phyloP scores from a whole-genome alignment of 495 filamentous ascomycete genomes.

The Penicillium taxi region DNA sequence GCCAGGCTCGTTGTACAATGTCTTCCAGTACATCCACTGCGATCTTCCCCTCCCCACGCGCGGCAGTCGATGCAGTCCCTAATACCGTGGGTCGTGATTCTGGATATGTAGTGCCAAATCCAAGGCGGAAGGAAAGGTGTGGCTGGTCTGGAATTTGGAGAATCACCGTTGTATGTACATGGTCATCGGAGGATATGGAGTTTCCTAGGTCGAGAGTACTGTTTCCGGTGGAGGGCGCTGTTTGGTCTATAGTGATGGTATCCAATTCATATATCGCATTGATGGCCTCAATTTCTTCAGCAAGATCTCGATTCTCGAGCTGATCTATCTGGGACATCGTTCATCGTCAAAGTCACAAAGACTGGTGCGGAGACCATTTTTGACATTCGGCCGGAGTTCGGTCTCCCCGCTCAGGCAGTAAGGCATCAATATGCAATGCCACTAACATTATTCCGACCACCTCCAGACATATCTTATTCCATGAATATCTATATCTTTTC shows the following conservation, averaged over 20 bases:
- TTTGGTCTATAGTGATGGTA: conserved; percentile 44
- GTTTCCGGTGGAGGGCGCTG: conserved; percentile 38
- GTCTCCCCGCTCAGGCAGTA: conserved; percentile 15
- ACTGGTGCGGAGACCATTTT: conserved; percentile 11
- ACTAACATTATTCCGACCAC: too few species aligned
- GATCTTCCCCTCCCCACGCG: conserved; percentile 57
- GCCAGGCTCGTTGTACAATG: conserved; percentile 56
- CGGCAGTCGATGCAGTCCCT: conserved; percentile 47
- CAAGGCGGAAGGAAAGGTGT: conserved; percentile 50
- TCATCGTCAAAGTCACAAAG: conserved; percentile 5
- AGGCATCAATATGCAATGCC: conserved; percentile 7
- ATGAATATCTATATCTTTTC: too few species aligned
- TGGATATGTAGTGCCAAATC: conserved; percentile 68
- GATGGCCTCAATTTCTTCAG: conserved; percentile 79
- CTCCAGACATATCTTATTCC: too few species aligned
- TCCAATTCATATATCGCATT: conserved; percentile 83
- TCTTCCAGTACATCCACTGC: conserved; percentile 58
- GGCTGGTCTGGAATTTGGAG: conserved; percentile 37
- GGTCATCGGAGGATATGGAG: conserved; percentile 9
- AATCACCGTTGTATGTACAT: conserved; percentile 26
- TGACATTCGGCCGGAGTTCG: conserved; percentile 2
- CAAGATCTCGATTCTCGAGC: conserved; percentile 52
- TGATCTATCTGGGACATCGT: conserved; percentile 21
- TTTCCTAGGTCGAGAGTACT: conserved; percentile 34
- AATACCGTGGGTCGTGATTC: conserved; percentile 58